Percentiles rank a stretch among this genome's conserved stretches.
Conservation (phyloP, 2,329 filamentous ascomycete species). For the Metarhizium sp. region DNA sequence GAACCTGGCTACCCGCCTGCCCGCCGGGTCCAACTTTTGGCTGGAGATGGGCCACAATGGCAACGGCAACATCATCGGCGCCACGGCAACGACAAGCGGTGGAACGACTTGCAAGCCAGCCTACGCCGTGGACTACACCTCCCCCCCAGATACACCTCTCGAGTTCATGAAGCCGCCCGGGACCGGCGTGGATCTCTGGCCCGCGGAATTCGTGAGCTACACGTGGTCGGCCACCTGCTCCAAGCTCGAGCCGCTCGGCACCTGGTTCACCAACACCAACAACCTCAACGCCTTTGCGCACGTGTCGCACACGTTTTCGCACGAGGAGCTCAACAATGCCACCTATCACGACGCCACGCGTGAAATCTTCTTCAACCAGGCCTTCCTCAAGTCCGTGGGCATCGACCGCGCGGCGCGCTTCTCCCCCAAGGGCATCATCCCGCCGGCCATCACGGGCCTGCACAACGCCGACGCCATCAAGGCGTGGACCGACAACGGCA, state of each 20-base stretch:
- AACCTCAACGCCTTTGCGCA: conserved; percentile 47
- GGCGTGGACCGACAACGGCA: conserved; percentile 51
- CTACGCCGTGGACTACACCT: conserved; percentile 33
- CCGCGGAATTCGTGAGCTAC: conserved; percentile 39
- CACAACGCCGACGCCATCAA: conserved; percentile 54
- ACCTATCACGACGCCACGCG: conserved; percentile 46
- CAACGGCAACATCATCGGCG: conserved; percentile 37
- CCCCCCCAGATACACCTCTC: conserved; percentile 33
- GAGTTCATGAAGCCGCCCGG: conserved; percentile 38
- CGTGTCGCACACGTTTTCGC: conserved; percentile 55
- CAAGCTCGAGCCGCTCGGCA: conserved; percentile 36
- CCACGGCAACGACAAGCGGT: conserved; percentile 37
- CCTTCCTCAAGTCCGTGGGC: conserved; percentile 45
- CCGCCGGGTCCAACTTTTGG: conserved; percentile 40
- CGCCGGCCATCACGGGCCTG: conserved; percentile 53
- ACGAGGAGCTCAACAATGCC: conserved; percentile 48
- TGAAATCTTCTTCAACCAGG: conserved; percentile 52
- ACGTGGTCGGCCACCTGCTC: conserved; percentile 40
- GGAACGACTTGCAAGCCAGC: conserved; percentile 28
- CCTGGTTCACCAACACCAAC: conserved; percentile 39
- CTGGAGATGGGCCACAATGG: conserved; percentile 46
- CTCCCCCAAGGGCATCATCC: conserved; percentile 47
- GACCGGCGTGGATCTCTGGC: conserved; percentile 40
- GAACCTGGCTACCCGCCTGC: conserved; percentile 35
- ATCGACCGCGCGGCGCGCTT: conserved; percentile 36